These are phyloP conservation scores for Schwanniomyces yamadae DNA, from an alignment of 805 yeast species.

Conservation along the genomic window DNA sequence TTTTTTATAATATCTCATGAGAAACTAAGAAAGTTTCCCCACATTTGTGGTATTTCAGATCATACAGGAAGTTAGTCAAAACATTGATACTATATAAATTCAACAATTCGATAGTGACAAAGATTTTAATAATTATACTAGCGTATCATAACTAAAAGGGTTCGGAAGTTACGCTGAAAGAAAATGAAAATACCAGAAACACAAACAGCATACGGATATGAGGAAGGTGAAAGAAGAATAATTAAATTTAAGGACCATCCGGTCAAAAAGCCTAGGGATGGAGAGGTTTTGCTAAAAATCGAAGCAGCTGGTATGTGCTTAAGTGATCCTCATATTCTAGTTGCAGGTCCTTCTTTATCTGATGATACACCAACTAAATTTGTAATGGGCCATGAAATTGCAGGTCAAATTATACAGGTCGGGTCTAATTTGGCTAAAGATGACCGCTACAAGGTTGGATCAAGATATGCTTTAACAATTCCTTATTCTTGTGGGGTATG, in stretches of 20 bases:
- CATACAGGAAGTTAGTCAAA: no score
- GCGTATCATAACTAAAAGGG: no score
- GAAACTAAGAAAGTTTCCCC: no score
- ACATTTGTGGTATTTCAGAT: no score
- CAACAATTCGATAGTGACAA: no score
- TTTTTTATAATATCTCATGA: no score
- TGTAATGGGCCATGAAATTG: slow-evolving; percentile 47
- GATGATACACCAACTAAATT: slow-evolving; percentile 25
- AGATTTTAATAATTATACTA: no score
- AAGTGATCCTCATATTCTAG: slow-evolving; percentile 41
- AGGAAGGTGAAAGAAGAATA: slow-evolving; percentile 24
- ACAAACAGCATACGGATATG: slow-evolving; percentile 35
- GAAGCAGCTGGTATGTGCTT: slow-evolving; percentile 46
- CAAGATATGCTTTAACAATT: slow-evolving; percentile 30
- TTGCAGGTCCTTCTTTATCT: slow-evolving; percentile 14
- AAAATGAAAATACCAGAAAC: slow-evolving; percentile 22
- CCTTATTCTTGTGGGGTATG: slow-evolving; percentile 36
- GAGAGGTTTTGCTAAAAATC: slow-evolving; percentile 35
- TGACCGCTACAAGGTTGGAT: slow-evolving; percentile 26
- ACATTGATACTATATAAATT: no score
- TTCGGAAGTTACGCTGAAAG: no score
- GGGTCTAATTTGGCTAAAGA: slow-evolving; percentile 25
- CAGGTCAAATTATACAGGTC: slow-evolving; percentile 34
- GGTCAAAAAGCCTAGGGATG: slow-evolving; percentile 27
- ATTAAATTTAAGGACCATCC: slow-evolving; percentile 28